These are phyloP conservation scores for Ophiocordyceps camponoti-rufipedis DNA, from an alignment of 2,329 filamentous ascomycete species.

Conservation along the genomic window DNA sequence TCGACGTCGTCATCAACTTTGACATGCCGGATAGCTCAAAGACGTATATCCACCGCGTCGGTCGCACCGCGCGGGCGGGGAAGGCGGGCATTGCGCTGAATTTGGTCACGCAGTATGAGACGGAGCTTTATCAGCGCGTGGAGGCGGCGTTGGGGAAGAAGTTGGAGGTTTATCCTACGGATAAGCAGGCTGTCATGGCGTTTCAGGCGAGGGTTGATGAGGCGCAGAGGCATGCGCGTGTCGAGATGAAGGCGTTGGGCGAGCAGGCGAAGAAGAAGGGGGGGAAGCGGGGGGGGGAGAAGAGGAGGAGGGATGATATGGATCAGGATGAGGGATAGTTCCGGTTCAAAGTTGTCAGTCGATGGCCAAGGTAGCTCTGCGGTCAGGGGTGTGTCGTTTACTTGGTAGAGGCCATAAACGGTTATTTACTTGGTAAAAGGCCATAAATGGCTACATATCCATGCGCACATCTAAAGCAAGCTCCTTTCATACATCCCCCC, in stretches of 20 bases:
- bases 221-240: conserved; percentile 62
- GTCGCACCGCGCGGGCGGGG: conserved; percentile 72
- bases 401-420: no score
- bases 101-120: conserved; percentile 74
- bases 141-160: conserved; percentile 69
- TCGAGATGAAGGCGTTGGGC: conserved; percentile 64
- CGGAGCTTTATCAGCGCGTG: conserved; percentile 64
- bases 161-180: conserved; percentile 46
- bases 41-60: conserved; percentile 81
- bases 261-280: conserved; percentile 37
- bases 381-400: no score
- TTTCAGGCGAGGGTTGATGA: conserved; percentile 64
- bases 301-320: conserved; percentile 44
- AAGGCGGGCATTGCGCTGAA: conserved; percentile 68
- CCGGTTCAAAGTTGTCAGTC: no score
- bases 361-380: no score
- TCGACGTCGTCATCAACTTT: conserved; percentile 74
- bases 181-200: conserved; percentile 73
- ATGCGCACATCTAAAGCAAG: neutral
- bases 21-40: conserved; percentile 74
- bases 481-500: neutral
- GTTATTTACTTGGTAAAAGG: no score
- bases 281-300: conserved; percentile 20
- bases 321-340: conserved; percentile 54
- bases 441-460: no score